Conservation (phyloP, 805 yeast species). For the Yamadazyma ubonensis region DNA sequence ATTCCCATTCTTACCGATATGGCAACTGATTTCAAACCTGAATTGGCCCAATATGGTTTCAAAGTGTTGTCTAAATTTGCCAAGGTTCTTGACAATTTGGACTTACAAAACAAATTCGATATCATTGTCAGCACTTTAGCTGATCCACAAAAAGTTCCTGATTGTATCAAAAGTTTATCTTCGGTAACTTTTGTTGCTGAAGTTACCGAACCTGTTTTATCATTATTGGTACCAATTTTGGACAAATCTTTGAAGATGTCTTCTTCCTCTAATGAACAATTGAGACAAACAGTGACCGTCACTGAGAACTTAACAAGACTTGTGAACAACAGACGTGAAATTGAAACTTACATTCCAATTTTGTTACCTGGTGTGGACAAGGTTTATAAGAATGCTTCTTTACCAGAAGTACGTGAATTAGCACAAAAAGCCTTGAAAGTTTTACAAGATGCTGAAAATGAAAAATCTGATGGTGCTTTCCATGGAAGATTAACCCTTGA, state of each 20-base stretch:
- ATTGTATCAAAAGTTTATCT: constrained; percentile 82
- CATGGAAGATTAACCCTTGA: constrained; percentile 67
- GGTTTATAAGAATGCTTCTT: constrained; percentile 84
- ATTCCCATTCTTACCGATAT: constrained; percentile 85
- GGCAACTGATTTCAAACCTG: constrained; percentile 96
- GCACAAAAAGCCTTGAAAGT: constrained; percentile 85
- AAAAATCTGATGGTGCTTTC: constrained; percentile 66
- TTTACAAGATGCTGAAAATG: constrained; percentile 74
- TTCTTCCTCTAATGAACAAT: constrained; percentile 90
- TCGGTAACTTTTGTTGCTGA: constrained; percentile 97
- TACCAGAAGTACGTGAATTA: constrained; percentile 94
- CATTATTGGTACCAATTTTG: constrained; percentile 87
- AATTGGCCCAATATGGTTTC: constrained; percentile 82
- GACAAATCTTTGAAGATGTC: constrained; percentile 84
- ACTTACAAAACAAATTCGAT: constrained; percentile 81
- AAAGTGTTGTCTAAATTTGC: constrained; percentile 70
- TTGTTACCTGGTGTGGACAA: constrained; percentile 89
- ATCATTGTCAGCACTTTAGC: constrained; percentile 83
- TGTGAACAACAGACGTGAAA: constrained; percentile 90
- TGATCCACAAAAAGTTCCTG: constrained; percentile 85
- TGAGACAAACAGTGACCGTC: constrained; percentile 94
- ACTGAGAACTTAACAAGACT: constrained; percentile 93
- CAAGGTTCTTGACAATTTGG: constrained; percentile 85
- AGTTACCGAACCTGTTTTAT: constrained; percentile 93
- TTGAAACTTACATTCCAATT: constrained; percentile 81